A percentile compares a stretch with the other conserved stretches of the same genome.
phyloP scores from a whole-genome alignment of 345 rosid species.

The Eucalyptus cloeziana region DNA sequence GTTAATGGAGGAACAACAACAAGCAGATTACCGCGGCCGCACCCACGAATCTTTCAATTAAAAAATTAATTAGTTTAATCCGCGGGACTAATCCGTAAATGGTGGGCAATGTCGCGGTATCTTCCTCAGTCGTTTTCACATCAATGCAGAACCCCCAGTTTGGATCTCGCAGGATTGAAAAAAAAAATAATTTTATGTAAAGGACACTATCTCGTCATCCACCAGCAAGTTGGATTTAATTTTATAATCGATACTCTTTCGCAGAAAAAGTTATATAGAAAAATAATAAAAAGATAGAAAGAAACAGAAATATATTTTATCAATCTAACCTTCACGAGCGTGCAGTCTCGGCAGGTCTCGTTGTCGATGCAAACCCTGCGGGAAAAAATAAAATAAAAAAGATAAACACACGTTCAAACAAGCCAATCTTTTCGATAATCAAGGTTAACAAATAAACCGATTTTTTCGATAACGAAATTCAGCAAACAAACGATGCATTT shows the following conservation, averaged over 20 bases:
- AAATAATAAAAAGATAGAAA: neutral
- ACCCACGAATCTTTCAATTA: neutral
- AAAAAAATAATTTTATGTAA: neutral
- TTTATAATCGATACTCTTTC: neutral
- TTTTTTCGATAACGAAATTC: neutral
- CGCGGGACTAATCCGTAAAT: neutral
- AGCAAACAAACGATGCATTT: neutral
- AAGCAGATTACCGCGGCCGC: neutral
- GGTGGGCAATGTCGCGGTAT: neutral
- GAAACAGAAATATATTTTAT: neutral
- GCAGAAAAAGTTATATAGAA: neutral
- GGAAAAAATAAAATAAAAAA: neutral
- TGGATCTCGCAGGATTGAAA: neutral
- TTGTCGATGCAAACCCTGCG: constrained; percentile 83
- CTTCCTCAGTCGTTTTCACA: neutral
- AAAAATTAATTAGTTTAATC: neutral
- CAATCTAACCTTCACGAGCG: constrained; percentile 69
- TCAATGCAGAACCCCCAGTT: neutral
- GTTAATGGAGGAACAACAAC: neutral
- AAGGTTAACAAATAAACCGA: neutral
- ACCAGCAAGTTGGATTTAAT: neutral
- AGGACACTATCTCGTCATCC: neutral
- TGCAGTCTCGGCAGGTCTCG: constrained; percentile 57
- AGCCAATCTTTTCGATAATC: neutral
- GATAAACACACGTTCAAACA: neutral